Evolutionary conservation across 2,329 filamentous ascomycete species (phyloP).

Genomic region (Aspergillus unguis): DNA sequence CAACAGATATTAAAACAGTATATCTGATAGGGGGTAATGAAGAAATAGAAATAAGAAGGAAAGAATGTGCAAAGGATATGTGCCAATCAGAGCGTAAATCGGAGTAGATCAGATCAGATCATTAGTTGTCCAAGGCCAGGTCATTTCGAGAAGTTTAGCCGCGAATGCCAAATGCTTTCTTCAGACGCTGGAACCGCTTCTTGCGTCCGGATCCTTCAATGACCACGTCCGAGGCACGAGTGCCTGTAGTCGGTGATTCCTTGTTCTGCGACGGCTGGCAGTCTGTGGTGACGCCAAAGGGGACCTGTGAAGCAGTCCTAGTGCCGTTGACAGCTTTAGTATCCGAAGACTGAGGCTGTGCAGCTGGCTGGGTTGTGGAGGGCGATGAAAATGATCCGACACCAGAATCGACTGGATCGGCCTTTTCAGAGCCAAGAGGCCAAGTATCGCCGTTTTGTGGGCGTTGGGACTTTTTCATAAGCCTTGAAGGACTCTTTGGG

Average conservation of each 20-base stretch:
- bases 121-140: not conserved
- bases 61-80: not conserved
- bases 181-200: slow-evolving; percentile 45
- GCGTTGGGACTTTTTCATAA: slow-evolving; percentile 28
- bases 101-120: not conserved
- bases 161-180: slow-evolving; percentile 44
- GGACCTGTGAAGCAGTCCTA: not conserved
- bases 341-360: slow-evolving; percentile 15
- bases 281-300: not conserved
- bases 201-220: slow-evolving; percentile 40
- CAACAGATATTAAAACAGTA: slow-evolving; percentile 14
- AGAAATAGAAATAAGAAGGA: not conserved
- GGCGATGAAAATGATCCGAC: not conserved
- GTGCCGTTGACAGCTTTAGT: slow-evolving; percentile 15
- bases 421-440: slow-evolving; percentile 24
- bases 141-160: not conserved
- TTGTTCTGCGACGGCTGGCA: not conserved
- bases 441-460: slow-evolving; percentile 20
- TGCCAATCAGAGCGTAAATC: not conserved
- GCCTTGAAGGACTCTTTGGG: slow-evolving; percentile 23
- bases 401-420: slow-evolving; percentile 6
- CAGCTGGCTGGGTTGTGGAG: not conserved
- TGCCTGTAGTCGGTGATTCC: not conserved
- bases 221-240: slow-evolving; percentile 28
- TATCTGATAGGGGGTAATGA: slow-evolving; percentile 1